Conservation (phyloP, 805 yeast genomes). For the Metschnikowia chrysomelidarum region DNA sequence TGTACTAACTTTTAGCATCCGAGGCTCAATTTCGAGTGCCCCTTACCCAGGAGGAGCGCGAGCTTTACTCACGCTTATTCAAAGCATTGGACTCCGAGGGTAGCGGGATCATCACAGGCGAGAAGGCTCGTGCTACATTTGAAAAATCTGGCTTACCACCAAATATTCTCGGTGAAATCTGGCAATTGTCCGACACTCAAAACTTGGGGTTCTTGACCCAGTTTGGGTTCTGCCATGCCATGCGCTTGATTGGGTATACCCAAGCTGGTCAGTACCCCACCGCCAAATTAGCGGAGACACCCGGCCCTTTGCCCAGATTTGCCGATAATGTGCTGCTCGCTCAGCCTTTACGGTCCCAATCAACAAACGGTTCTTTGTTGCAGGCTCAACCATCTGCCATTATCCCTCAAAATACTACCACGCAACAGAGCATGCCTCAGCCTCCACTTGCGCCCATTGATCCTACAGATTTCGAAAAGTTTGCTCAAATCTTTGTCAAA, state of each 20-base stretch:
- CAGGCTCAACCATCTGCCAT: constrained; percentile 39
- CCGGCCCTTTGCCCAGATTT: constrained; percentile 68
- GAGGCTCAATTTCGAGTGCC: constrained; percentile 40
- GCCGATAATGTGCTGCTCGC: constrained; percentile 25
- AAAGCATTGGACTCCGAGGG: constrained; percentile 74
- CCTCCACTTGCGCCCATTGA: constrained; percentile 40
- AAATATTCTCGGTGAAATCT: constrained; percentile 76
- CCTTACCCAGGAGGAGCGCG: constrained; percentile 74
- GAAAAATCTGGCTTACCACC: constrained; percentile 86
- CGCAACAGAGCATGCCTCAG: constrained; percentile 29
- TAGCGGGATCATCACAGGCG: constrained; percentile 84
- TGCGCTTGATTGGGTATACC: constrained; percentile 85
- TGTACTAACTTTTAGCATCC: constrained; percentile 5
- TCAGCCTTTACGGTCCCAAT: constrained; percentile 31
- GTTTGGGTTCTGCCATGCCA: constrained; percentile 77
- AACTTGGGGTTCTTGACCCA: constrained; percentile 83
- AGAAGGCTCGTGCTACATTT: constrained; percentile 74
- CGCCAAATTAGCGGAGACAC: constrained; percentile 49
- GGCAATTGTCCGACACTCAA: constrained; percentile 92
- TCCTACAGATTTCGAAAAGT: constrained; percentile 58
- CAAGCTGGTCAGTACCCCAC: constrained; percentile 67
- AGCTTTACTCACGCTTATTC: constrained; percentile 71
- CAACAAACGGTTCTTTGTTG: constrained; percentile 40
- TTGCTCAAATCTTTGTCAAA: constrained; percentile 70
- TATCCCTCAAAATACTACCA: constrained; percentile 32